These are phyloP conservation scores for Microthlaspi erraticum DNA, from an alignment of 345 rosid species.

Conservation along the genomic window DNA sequence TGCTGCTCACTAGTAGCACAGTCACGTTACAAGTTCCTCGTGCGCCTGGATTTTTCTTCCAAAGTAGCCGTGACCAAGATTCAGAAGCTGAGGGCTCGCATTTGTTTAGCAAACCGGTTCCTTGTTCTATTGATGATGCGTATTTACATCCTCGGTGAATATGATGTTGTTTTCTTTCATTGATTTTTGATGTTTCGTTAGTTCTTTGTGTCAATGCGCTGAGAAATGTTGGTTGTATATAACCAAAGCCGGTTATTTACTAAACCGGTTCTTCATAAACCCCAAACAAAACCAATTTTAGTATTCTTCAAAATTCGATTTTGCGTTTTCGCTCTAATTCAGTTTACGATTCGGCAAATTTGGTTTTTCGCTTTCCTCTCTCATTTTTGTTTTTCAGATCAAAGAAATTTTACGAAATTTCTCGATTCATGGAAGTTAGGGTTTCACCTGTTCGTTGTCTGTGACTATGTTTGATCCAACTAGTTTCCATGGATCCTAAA, in stretches of 20 bases:
- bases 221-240: neutral
- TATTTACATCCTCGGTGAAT: slow-evolving; percentile 13
- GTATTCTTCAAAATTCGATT: no score
- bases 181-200: neutral
- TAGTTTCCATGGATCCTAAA: no score
- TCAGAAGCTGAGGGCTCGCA: neutral
- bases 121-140: slow-evolving; percentile 15
- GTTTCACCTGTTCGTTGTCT: no score
- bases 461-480: no score
- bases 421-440: no score
- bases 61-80: neutral
- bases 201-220: neutral
- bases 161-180: neutral
- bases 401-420: no score
- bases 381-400: no score
- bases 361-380: no score
- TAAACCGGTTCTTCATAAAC: no score
- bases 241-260: neutral
- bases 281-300: no score
- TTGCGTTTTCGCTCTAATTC: no score
- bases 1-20: slow-evolving; percentile 25
- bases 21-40: slow-evolving; percentile 29
- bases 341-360: no score
- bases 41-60: slow-evolving; percentile 16
- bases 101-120: neutral